Evolutionary conservation across 2,329 filamentous ascomycete genomes (phyloP), one percentile per base, ranked within the genome.

Genomic region (Colletotrichum graminicola): DNA sequence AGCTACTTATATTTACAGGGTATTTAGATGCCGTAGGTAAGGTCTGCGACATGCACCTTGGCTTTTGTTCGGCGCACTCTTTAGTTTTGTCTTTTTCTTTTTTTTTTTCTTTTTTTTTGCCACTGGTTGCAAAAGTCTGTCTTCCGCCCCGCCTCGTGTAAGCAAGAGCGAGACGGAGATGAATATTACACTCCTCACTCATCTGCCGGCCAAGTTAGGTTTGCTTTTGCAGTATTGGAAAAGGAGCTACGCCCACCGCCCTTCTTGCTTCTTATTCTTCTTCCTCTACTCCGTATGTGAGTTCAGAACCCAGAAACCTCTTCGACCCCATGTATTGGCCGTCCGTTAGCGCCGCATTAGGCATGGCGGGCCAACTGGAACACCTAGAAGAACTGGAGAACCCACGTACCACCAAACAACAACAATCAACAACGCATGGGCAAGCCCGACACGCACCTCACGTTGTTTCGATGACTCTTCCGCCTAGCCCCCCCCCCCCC

Each of bases 221-320:
- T 68, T 71, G 65, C 68, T 64, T 68, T 64, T 69, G 52, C 66
- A 64, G 34, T 64, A 54, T 45, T 45, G 56, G 57, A 54, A 55
- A 59, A 39, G 62, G 45, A 63, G 59, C 63, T 69, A 69, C 34
- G 66, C 16, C 69, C 69, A 72, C 69, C 69, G 69, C 69, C 67
- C 51, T 72, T 72, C 49, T 64, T 68, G 65, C 69, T 72, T 72
- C 69, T 60, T 69, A 18, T 41, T 23, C 49, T n/a, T 23, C 21
- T 47, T 47, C 21, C 11, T 47, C n/a, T 6, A 16, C 39, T 39
- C 10, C 36, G 3, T 41, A 12, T 12, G 12, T 18, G 2, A 47
- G 45, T 47, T 23, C 26, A 45, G 29, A 43, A 16, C 49, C 51
- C 21, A 49, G 47, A 32, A 41, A 14, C 49, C 36, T 34, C 32